Evolutionary conservation across 1,284 basidiomycete species (phyloP).

Genomic region (Somion occarium): DNA sequence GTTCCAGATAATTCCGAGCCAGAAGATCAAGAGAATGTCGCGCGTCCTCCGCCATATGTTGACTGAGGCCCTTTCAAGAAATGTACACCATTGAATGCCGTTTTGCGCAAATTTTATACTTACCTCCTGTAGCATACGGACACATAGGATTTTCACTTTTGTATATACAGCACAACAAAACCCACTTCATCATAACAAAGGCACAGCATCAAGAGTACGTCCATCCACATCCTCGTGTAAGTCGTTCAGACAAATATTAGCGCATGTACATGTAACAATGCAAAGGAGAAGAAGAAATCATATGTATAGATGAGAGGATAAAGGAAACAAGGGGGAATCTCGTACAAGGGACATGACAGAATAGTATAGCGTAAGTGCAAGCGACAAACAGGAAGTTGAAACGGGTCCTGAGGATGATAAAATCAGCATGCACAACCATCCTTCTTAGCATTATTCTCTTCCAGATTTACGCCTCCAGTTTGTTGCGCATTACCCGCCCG

Average conservation of each 20-base stretch:
- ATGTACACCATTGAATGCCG: too few species aligned
- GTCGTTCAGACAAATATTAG: constrained; percentile 1
- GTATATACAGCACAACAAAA: not conserved
- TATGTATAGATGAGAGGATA: constrained; percentile 31
- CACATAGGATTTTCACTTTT: too few species aligned
- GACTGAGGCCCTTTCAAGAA: constrained; percentile 25
- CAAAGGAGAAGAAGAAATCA: constrained; percentile 20
- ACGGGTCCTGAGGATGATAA: constrained; percentile 2
- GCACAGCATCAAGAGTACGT: too few species aligned
- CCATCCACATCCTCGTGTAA: not conserved
- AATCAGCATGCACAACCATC: constrained; percentile 74
- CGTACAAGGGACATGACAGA: constrained; percentile 18
- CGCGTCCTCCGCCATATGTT: constrained; percentile 38
- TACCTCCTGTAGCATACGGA: constrained; percentile 1
- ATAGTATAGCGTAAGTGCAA: constrained; percentile 8
- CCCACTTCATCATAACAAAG: too few species aligned
- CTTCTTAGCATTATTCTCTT: constrained; percentile 65
- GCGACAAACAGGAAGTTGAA: constrained; percentile 3
- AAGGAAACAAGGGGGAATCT: constrained; percentile 19
- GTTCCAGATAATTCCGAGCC: constrained; percentile 35
- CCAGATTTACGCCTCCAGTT: constrained; percentile 64
- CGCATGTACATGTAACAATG: constrained; percentile 30
- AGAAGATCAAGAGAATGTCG: constrained; percentile 32
- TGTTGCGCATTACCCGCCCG: constrained; percentile 49
- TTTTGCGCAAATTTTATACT: too few species aligned